Percentiles rank a stretch among this genome's conserved stretches.
Evolutionary conservation across 768 basidiomycete genomes (phyloP).

Genomic region (Russula sp.): DNA sequence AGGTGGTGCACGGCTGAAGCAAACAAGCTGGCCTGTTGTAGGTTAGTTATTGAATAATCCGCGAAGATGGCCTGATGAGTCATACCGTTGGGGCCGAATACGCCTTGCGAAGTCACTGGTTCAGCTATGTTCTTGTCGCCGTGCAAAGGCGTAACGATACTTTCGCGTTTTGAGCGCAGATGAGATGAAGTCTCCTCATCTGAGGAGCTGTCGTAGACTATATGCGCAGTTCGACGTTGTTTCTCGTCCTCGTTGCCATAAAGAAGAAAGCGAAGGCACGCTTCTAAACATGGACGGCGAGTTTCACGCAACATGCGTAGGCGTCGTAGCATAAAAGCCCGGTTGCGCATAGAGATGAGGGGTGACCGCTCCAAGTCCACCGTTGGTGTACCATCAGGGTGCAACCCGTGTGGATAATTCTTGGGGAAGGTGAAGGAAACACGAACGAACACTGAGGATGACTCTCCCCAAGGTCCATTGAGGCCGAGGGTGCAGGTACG

Average conservation of each 20-base stretch:
- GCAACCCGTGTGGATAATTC: constrained; percentile 59
- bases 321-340: constrained; percentile 72
- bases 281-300: constrained; percentile 78
- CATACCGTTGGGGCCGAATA: constrained; percentile 84
- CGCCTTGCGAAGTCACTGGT: constrained; percentile 79
- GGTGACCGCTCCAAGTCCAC: constrained; percentile 83
- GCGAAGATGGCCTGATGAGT: not conserved
- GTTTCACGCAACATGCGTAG: constrained; percentile 65
- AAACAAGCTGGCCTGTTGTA: constrained; percentile 69
- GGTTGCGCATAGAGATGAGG: constrained; percentile 68
- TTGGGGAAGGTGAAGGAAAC: constrained; percentile 86
- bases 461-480: constrained; percentile 89
- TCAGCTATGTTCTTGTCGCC: constrained; percentile 77
- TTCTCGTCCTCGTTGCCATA: constrained; percentile 58
- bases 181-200: constrained; percentile 49
- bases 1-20: constrained; percentile 76
- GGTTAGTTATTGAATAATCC: not conserved
- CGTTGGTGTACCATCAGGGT: constrained; percentile 61
- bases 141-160: constrained; percentile 49
- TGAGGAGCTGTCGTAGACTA: constrained; percentile 59
- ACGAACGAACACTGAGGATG: constrained; percentile 76
- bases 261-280: constrained; percentile 75
- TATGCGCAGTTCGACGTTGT: constrained; percentile 34
- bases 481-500: constrained; percentile 82
- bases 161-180: constrained; percentile 40